Evolutionary conservation across 1,284 basidiomycete genomes (phyloP), one percentile per base, ranked within the genome.

Genomic region (Cutaneotrichosporon sp.): DNA sequence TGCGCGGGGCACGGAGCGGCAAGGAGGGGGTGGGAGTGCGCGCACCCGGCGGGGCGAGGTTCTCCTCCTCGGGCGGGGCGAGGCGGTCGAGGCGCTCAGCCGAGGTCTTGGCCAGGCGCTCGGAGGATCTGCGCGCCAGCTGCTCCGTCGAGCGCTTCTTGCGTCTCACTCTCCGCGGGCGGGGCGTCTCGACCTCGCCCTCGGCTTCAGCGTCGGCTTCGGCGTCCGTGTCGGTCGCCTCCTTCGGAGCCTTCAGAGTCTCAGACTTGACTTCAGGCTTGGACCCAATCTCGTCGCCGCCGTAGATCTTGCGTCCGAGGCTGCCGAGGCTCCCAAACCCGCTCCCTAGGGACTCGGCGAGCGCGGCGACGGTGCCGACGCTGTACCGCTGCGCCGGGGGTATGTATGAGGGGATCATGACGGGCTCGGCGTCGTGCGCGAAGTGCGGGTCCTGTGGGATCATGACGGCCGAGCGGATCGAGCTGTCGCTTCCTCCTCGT

Each of bases 401-500:
- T 14, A 53, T n/a, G 33, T 22, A 34, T 0, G 7, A 16, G n/a
- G 51, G 20, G 4, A 36, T 34, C 4, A 34, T 20, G 2, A 25
- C 51, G 2, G 51, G 33, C 16, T 34, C 51, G 2, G 27, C 36
- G n/a, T 10, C 38, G 25, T 29, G 6, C 3, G 36, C 24, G 25
- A 11, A 9, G 7, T 20, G 51, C 3, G 36, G 10, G 11, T n/a
- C n/a, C n/a, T n/a, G n/a, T n/a, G 43, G 43, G 14, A 54, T 18
- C 22, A 87, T 80, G 77, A 89, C 94, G 0, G 90, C 90, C 1
- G 91, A 89, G 64, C 87, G 89, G 63, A 97, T 92, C 1, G 91
- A 93, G 6, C 92, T 93, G 75, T 97, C 94, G 1, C 89, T 92
- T 43, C 95, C 79, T 1, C 92, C 91, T 56, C 93, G 84, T 18